A percentile compares a stretch with the other conserved stretches of the same genome.
phyloP scores from a whole-genome alignment of 768 basidiomycete species.

The Mycena olivaceomarginata region DNA sequence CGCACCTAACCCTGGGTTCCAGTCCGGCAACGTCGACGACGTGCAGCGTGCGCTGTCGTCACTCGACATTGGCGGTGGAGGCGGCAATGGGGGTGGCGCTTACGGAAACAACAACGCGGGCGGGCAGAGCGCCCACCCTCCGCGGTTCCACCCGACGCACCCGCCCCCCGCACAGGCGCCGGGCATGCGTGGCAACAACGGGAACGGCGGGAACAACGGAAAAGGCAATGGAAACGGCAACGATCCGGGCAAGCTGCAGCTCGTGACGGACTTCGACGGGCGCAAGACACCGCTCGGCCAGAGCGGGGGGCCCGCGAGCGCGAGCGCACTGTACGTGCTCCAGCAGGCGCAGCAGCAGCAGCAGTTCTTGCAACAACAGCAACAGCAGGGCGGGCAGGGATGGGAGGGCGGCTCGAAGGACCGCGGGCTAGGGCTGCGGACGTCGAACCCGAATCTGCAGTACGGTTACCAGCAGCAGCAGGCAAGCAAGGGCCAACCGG shows the following conservation, averaged over 20 bases:
- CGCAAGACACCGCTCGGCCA: constrained; percentile 76
- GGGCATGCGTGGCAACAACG: constrained; percentile 60
- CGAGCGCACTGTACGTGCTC: constrained; percentile 63
- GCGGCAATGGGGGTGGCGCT: constrained; percentile 58
- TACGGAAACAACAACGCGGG: constrained; percentile 58
- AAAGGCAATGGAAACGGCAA: constrained; percentile 51
- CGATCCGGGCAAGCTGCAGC: constrained; percentile 64
- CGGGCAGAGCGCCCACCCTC: constrained; percentile 78
- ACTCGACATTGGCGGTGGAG: constrained; percentile 69
- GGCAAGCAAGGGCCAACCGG: constrained; percentile 69
- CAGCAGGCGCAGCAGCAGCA: constrained; percentile 63
- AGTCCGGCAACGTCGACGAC: constrained; percentile 76
- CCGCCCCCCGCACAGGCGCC: constrained; percentile 68
- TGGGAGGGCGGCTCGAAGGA: constrained; percentile 14
- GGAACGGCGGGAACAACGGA: constrained; percentile 48
- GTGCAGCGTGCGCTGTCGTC: constrained; percentile 84
- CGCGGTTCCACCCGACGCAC: constrained; percentile 78
- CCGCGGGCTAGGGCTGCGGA: constrained; percentile 64
- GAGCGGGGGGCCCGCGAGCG: constrained; percentile 68
- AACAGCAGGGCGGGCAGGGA: constrained; percentile 52
- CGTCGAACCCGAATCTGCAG: constrained; percentile 83
- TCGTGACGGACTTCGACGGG: constrained; percentile 79
- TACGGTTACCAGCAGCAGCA: constrained; percentile 74
- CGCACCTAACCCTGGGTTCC: constrained; percentile 52
- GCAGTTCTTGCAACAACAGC: constrained; percentile 55